phyloP scores from a whole-genome alignment of 2,329 filamentous ascomycete species.

The Colletotrichum chrysophilum region DNA sequence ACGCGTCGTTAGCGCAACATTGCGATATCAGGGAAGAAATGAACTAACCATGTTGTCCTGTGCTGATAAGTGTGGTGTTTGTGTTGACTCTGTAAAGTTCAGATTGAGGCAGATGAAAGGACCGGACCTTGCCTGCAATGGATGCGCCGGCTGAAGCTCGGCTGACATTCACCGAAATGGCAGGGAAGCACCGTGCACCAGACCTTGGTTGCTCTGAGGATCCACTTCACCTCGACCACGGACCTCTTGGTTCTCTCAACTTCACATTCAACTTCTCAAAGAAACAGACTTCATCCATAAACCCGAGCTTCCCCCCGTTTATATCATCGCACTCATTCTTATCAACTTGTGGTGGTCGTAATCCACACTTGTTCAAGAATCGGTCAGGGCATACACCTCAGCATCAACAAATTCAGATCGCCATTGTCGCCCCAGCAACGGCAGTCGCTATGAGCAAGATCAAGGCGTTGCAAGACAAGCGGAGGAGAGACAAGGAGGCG shows the following conservation, averaged over 20 bases:
- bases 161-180: neutral
- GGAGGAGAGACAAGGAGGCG: neutral
- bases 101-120: neutral
- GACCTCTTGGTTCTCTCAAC: neutral
- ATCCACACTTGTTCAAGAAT: neutral
- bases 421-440: neutral
- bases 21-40: too few species aligned
- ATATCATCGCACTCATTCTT: neutral
- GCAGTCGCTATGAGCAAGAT: neutral
- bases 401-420: neutral
- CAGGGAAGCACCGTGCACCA: neutral
- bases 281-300: neutral
- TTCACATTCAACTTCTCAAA: neutral
- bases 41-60: constrained; percentile 8
- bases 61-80: neutral
- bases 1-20: neutral
- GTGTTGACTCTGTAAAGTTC: neutral
- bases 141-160: constrained; percentile 21
- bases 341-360: neutral
- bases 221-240: neutral
- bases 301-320: neutral
- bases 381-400: neutral
- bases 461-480: neutral
- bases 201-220: neutral
- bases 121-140: neutral